phyloP scores from a whole-genome alignment of 169 alveolate species.

The Eimeria maxima region DNA sequence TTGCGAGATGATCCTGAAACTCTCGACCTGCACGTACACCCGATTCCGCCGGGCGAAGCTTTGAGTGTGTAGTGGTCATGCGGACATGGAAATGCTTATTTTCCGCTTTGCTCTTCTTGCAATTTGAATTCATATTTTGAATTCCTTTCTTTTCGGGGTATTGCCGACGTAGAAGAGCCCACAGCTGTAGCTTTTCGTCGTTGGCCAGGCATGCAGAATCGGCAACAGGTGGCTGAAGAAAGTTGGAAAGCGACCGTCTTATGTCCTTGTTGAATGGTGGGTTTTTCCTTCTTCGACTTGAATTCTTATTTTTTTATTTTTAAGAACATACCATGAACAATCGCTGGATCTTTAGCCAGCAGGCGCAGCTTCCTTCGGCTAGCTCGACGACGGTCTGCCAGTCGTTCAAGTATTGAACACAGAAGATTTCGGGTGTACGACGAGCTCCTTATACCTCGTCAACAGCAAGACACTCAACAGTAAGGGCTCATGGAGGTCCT shows the following conservation, averaged over 20 bases:
- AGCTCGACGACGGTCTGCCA: conserved; percentile 30
- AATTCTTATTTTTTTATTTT: neutral
- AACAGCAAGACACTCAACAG: neutral
- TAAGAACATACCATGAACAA: neutral
- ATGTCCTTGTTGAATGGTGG: neutral
- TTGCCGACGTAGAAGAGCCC: neutral
- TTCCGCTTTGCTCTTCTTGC: neutral
- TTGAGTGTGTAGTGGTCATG: neutral
- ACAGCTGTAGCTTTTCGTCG: neutral
- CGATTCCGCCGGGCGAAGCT: conserved; percentile 38
- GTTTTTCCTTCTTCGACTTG: neutral
- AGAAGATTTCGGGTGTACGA: neutral
- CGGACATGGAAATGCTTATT: neutral
- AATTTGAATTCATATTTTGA: neutral
- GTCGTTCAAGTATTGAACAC: neutral
- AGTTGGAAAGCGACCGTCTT: neutral
- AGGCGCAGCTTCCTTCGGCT: conserved; percentile 29
- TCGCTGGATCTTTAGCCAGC: neutral
- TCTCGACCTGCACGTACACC: conserved; percentile 33
- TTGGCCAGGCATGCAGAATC: conserved; percentile 31
- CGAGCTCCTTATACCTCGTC: neutral
- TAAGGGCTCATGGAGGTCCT: neutral
- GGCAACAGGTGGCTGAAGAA: neutral
- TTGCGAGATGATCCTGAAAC: neutral
- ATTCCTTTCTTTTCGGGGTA: neutral